Conservation (phyloP, 306 rosid species). For the Cicer bijugum region DNA sequence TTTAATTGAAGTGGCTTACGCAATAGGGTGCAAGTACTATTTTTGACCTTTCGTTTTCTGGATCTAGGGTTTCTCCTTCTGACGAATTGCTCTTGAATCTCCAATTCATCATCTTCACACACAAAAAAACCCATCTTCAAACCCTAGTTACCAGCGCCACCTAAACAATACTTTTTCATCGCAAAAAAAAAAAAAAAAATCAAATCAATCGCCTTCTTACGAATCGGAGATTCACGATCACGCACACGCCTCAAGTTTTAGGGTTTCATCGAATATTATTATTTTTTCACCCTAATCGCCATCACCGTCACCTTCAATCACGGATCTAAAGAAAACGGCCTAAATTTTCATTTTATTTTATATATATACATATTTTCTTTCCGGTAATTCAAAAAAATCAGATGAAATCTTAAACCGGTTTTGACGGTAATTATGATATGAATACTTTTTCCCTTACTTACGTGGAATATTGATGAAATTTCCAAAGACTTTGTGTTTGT, state of each 20-base stretch:
- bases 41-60: slow-evolving; percentile 92
- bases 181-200: slow-evolving; percentile 14
- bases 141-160: slow-evolving; percentile 63
- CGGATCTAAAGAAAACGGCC: slow-evolving; percentile 62
- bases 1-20: slow-evolving; percentile 46
- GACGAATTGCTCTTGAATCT: slow-evolving; percentile 51
- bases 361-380: slow-evolving; percentile 9
- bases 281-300: slow-evolving; percentile 35
- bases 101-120: slow-evolving; percentile 43
- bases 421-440: slow-evolving; percentile 54
- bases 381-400: slow-evolving; percentile 63
- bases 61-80: slow-evolving; percentile 94
- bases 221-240: slow-evolving; percentile 44
- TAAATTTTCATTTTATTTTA: slow-evolving; percentile 38
- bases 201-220: slow-evolving; percentile 26
- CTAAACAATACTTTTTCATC: slow-evolving; percentile 24
- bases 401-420: slow-evolving; percentile 67
- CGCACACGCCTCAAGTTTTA: slow-evolving; percentile 6
- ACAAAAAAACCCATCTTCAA: slow-evolving; percentile 41
- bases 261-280: slow-evolving; percentile 46
- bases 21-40: slow-evolving; percentile 47
- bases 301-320: slow-evolving; percentile 56
- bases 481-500: slow-evolving; percentile 47
- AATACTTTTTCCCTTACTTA: slow-evolving; percentile 45
- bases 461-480: slow-evolving; percentile 52